phyloP scores from a whole-genome alignment of 148 eudicot genomes.

The Rhododendron molle region DNA sequence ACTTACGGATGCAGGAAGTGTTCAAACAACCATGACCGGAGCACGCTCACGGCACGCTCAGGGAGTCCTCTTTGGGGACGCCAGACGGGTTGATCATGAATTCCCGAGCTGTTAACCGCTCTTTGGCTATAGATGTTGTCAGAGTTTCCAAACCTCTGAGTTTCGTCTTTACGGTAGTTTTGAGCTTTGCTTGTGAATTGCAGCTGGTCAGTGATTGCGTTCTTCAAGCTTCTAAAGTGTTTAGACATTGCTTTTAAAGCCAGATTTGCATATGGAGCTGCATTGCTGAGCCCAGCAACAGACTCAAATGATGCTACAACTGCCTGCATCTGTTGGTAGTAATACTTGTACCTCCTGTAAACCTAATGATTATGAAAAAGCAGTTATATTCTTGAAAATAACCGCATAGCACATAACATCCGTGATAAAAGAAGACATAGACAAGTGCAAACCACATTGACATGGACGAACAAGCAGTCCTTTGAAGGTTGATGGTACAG shows the following conservation, averaged over 20 bases:
- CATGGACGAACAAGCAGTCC: neutral
- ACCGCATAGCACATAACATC: neutral
- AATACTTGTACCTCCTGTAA: constrained; percentile 73
- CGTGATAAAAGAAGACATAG: neutral
- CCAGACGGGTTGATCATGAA: constrained; percentile 58
- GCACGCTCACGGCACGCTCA: constrained; percentile 78
- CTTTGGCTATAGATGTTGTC: constrained; percentile 28
- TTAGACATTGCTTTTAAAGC: constrained; percentile 65
- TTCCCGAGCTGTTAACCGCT: constrained; percentile 28
- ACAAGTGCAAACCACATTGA: neutral
- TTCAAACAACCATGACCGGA: constrained; percentile 79
- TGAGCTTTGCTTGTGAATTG: constrained; percentile 38
- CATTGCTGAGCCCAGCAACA: constrained; percentile 67
- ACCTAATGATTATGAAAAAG: constrained; percentile 32
- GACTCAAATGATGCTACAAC: constrained; percentile 81
- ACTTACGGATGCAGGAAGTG: constrained; percentile 96
- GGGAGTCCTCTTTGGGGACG: constrained; percentile 94
- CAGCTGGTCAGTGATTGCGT: constrained; percentile 68
- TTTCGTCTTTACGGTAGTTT: constrained; percentile 27
- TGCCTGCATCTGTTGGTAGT: constrained; percentile 71
- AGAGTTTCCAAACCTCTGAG: constrained; percentile 26
- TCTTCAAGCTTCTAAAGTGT: constrained; percentile 62
- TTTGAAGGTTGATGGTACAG: neutral
- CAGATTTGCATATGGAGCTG: constrained; percentile 62
- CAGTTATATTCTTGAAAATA: neutral